Base-by-base conservation (phyloP, 495 filamentous ascomycete species). In the Bathelium albidoporum region DNA sequence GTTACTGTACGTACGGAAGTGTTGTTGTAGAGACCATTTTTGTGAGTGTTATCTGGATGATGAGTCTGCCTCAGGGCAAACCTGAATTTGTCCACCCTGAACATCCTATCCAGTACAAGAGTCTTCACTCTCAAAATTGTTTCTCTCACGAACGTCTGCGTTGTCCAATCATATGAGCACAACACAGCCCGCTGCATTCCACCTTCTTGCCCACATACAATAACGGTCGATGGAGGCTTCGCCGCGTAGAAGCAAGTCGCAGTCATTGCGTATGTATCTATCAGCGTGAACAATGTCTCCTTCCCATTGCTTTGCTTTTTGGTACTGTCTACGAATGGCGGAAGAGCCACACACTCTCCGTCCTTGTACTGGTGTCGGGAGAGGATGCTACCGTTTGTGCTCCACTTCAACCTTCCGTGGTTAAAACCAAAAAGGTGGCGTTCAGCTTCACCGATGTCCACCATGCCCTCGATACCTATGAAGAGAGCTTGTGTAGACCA, bases 181-280 rank as follows among this genome's bases (percentile, higher is more conserved):
- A 69, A 32, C 14, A 79, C 62, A 5, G 71, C 74, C n/a, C 75
- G 67, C 62, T 73, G 65, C 75, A 78, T 78, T 41, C 75, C 77
- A 24, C 76, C 77, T 63, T 76, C 76, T 10, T 61, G 59, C 16
- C 74, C 77, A 52, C 66, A 72, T 44, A 77, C 52, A 24, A 79
- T 53, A 32, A 73, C 66, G 22, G 69, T 72, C 12, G 69, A 65
- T 18, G 76, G 77, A n/a, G 72, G 77, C 31, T 70, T 64, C 28
- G 64, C 69, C n/a, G 75, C 77, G 10, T 45, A 31, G 62, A 78
- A 74, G 11, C 73, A 61, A 1, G 68, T 77, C 29, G 72, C 75
- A 58, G 64, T 74, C 78, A 72, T 71, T 1, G 59, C 67, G 45
- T 62, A 31, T 62, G 70, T 70, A 39, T 71, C 68, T 4, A 74